These are phyloP conservation scores for Botryotinia narcissicola DNA, from an alignment of 2,329 filamentous ascomycete species.

Conservation along the genomic window DNA sequence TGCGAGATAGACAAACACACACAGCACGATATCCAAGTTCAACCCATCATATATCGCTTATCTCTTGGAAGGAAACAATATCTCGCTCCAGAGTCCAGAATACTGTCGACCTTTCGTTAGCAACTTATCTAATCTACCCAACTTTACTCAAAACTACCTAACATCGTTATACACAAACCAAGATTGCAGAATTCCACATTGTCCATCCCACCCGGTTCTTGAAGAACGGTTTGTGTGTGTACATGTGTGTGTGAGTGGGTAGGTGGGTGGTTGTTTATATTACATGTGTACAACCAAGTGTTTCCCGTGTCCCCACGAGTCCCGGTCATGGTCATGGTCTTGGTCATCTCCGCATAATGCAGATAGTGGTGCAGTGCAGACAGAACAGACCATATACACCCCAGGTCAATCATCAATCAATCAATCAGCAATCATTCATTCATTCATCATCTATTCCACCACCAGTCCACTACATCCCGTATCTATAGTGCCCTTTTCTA, in stretches of 20 bases:
- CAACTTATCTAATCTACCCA: not conserved
- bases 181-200: not conserved
- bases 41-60: not conserved
- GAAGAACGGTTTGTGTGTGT: not conserved
- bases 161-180: not conserved
- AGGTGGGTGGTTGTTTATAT: not conserved
- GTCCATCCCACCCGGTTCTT: not conserved
- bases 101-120: not conserved
- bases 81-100: too few species aligned
- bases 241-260: not conserved
- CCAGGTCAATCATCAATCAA: conserved; percentile 1
- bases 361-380: not conserved
- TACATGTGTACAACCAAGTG: conserved; percentile 13
- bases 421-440: not conserved
- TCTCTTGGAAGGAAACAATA: not conserved
- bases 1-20: not conserved
- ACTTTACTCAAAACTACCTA: not conserved
- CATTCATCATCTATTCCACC: not conserved
- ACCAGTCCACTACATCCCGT: not conserved
- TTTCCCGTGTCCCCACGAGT: conserved; percentile 16
- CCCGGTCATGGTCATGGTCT: conserved; percentile 9
- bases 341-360: conserved; percentile 18
- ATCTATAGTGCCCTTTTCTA: conserved; percentile 11
- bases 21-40: not conserved
- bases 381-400: not conserved